A percentile compares a stretch with the other conserved stretches of the same genome.
Conservation (phyloP, 2,329 filamentous ascomycete species). For the Neofusicoccum laricinum region DNA sequence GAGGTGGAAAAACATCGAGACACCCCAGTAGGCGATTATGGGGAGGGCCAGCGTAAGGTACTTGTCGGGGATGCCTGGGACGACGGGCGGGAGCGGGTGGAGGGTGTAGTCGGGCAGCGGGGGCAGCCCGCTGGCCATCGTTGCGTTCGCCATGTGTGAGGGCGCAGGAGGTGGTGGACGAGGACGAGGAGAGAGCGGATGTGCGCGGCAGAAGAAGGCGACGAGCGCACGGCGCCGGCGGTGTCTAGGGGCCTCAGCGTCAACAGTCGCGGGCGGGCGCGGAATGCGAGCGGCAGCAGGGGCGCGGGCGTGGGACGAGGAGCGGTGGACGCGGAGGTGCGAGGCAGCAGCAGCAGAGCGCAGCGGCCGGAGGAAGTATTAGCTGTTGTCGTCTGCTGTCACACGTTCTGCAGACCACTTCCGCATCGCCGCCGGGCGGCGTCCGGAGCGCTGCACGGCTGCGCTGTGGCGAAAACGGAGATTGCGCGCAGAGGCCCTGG, state of each 20-base stretch:
- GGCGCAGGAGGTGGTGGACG: neutral
- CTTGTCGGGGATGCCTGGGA: conserved; percentile 78
- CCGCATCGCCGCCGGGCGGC: neutral
- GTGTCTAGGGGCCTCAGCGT: conserved; percentile 9
- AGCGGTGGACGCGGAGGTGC: neutral
- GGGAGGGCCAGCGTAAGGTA: conserved; percentile 73
- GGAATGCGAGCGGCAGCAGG: conserved; percentile 18
- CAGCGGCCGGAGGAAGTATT: neutral
- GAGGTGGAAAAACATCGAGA: conserved; percentile 82
- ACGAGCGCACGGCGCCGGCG: neutral
- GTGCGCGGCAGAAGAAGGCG: conserved; percentile 10
- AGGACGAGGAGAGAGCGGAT: neutral
- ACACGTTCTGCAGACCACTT: conserved; percentile 8
- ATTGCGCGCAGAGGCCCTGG: conserved; percentile 1
- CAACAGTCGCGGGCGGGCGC: conserved; percentile 17
- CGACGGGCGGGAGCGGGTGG: conserved; percentile 64
- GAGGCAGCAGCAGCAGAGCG: conserved; percentile 28
- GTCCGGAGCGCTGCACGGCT: too few species aligned
- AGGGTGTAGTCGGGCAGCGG: conserved; percentile 82
- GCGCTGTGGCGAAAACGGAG: conserved; percentile 15
- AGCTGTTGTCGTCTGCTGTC: neutral
- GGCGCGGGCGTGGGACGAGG: conserved; percentile 1
- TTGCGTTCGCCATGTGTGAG: conserved; percentile 44
- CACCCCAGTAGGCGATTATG: conserved; percentile 80
- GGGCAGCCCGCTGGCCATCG: conserved; percentile 63